Evolutionary conservation across 2,329 filamentous ascomycete species (phyloP).

Genomic region (Septoria petroselini): DNA sequence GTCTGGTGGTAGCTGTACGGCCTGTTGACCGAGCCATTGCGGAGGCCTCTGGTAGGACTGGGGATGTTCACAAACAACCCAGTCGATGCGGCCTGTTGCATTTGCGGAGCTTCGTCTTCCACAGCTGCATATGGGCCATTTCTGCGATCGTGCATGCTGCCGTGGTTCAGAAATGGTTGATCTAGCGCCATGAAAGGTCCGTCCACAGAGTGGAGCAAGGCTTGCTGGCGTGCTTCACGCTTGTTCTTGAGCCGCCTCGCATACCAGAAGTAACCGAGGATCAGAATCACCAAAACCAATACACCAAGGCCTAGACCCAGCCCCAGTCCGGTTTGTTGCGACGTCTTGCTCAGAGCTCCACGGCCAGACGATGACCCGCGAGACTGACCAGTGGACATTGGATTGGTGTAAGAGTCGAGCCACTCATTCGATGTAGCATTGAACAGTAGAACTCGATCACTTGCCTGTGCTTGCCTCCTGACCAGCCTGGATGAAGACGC

Average conservation of each 20-base stretch:
- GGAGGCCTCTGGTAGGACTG: constrained; percentile 48
- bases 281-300: constrained; percentile 42
- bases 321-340: constrained; percentile 47
- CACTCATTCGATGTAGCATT: constrained; percentile 61
- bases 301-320: constrained; percentile 47
- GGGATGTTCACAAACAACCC: constrained; percentile 49
- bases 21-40: constrained; percentile 42
- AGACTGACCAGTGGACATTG: constrained; percentile 13
- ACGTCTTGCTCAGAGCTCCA: constrained; percentile 43
- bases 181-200: constrained; percentile 41
- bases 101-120: constrained; percentile 12
- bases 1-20: constrained; percentile 40
- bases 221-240: constrained; percentile 51
- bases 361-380: constrained; percentile 2
- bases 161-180: constrained; percentile 44
- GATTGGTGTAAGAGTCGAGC: constrained; percentile 55
- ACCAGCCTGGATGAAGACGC: constrained; percentile 34
- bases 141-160: constrained; percentile 37
- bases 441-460: constrained; percentile 51
- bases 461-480: constrained; percentile 42
- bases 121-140: constrained; percentile 44
- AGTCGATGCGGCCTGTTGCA: constrained; percentile 42
- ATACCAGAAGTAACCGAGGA: constrained; percentile 50
- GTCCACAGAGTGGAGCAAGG: constrained; percentile 40
- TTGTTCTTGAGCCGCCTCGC: constrained; percentile 41